Evolutionary conservation across 176 grass and related monocot genomes (phyloP).

Genomic region (Elymus sibiricus): DNA sequence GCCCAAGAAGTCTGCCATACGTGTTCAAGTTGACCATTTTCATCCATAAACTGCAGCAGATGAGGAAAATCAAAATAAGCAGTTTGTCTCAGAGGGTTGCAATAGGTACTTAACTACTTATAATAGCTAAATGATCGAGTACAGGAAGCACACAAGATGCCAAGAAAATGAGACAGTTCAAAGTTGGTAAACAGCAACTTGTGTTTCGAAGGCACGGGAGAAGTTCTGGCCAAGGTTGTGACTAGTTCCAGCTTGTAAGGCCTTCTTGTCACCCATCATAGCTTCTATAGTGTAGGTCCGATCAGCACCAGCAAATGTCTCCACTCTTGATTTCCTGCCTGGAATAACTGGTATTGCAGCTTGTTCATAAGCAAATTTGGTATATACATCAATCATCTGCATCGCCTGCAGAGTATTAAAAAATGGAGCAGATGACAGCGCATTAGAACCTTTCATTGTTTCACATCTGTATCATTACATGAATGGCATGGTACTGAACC

Average conservation of each 20-base stretch:
- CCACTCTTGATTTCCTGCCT: constrained; percentile 83
- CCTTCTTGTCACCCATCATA: constrained; percentile 98
- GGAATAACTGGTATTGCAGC: constrained; percentile 95
- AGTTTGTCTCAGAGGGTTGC: not conserved
- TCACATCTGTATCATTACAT: not conserved
- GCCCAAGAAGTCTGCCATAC: constrained; percentile 99
- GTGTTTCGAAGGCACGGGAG: constrained; percentile 91
- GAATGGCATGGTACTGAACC: constrained; percentile 5
- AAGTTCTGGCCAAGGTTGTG: constrained; percentile 98
- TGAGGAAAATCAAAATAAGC: constrained; percentile 13
- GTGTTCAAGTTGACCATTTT: constrained; percentile 87
- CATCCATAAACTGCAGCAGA: constrained; percentile 81
- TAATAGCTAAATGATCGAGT: constrained; percentile 1
- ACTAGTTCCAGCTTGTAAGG: constrained; percentile 98
- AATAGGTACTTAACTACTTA: constrained; percentile 23
- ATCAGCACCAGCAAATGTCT: constrained; percentile 94
- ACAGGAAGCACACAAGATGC: not conserved
- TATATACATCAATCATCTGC: constrained; percentile 98
- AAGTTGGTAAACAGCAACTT: constrained; percentile 44
- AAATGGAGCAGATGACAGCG: not conserved
- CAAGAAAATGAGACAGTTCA: constrained; percentile 4
- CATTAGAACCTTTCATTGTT: constrained; percentile 13
- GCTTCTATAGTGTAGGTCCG: constrained; percentile 96
- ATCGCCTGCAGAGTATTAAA: constrained; percentile 59
- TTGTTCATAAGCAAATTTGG: constrained; percentile 89